Base-by-base conservation (phyloP, 1,284 basidiomycete genomes). In the Hemileia vastatrix region DNA sequence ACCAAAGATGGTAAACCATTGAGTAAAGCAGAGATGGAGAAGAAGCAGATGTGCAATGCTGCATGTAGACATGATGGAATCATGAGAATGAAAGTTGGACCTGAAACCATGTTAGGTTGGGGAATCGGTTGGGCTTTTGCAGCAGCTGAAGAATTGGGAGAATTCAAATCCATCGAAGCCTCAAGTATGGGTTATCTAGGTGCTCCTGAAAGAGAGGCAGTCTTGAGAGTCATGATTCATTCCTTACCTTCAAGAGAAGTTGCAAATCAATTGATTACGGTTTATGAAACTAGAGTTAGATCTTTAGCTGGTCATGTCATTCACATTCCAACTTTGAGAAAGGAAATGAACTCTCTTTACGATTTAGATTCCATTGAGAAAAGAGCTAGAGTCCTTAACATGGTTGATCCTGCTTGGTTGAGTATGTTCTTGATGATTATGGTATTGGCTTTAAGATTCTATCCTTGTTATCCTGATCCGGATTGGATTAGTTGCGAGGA, bases 61-160 rank as follows among this genome's bases (percentile, higher is more conserved):
- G 33, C 64, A 54, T 9, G 48, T 21, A 23, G n/a, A 18, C 40
- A 48, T 43, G 43, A 44, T 27, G 54, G 54, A 36, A 64, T 74
- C 13, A 48, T 74, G 23, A 64, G 65, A 9, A 65, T 70, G 57
- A 69, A 67, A 54, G 66, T 59, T 47, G 69, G 68, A 11, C 69
- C 72, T 11, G 72, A 74, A 47, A 70, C 71, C 9, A 65, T 68
- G 32, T 67, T 74, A 2, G 72, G 72, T 18, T 74, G 68, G 67
- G 72, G 72, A n/a, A 65, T 74, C 47, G 72, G 72, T 5, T 74
- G 71, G 71, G 72, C 72, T 2, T 70, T 69, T 47, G 65, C 70
- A 8, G 68, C 72, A 6, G 71, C 67, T 19, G 68, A 71, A 49
- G 66, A 66, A 31, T 61, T 57, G 9, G 64, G 64, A 6, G 66